phyloP scores from a whole-genome alignment of 768 basidiomycete genomes.

The Leucogyrophana mollusca region DNA sequence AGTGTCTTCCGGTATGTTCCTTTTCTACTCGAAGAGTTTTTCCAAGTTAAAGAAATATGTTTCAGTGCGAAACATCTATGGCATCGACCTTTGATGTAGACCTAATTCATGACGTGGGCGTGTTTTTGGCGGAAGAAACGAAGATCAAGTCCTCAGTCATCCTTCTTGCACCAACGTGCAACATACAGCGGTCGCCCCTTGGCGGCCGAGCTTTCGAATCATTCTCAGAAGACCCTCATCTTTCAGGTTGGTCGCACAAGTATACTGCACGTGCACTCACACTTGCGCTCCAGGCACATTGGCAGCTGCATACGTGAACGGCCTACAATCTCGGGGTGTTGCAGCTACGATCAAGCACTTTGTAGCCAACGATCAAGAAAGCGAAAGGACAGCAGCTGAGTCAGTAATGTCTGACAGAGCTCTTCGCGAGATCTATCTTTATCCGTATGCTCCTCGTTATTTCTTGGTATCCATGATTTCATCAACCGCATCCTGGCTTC shows the following conservation, averaged over 20 bases:
- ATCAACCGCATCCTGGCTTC: not conserved
- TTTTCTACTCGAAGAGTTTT: not conserved
- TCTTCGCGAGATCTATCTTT: conserved; percentile 69
- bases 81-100: conserved; percentile 69
- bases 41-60: not conserved
- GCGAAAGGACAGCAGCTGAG: conserved; percentile 63
- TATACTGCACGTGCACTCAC: not conserved
- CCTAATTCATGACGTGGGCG: conserved; percentile 52
- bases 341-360: conserved; percentile 78
- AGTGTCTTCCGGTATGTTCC: conserved; percentile 57
- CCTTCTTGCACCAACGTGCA: conserved; percentile 72
- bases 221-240: conserved; percentile 69
- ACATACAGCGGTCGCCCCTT: conserved; percentile 65
- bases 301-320: conserved; percentile 66
- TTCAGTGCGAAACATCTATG: conserved; percentile 65
- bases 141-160: conserved; percentile 64
- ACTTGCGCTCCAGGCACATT: conserved; percentile 42
- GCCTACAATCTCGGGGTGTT: conserved; percentile 64
- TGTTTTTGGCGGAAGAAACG: conserved; percentile 61
- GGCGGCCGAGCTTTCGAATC: conserved; percentile 68
- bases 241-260: conserved; percentile 45
- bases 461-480: conserved; percentile 1
- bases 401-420: conserved; percentile 66
- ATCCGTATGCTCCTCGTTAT: conserved; percentile 45
- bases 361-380: conserved; percentile 72